Evolutionary conservation across 169 alveolate species (phyloP).

Genomic region (Ichthyophthirius multifiliis): DNA sequence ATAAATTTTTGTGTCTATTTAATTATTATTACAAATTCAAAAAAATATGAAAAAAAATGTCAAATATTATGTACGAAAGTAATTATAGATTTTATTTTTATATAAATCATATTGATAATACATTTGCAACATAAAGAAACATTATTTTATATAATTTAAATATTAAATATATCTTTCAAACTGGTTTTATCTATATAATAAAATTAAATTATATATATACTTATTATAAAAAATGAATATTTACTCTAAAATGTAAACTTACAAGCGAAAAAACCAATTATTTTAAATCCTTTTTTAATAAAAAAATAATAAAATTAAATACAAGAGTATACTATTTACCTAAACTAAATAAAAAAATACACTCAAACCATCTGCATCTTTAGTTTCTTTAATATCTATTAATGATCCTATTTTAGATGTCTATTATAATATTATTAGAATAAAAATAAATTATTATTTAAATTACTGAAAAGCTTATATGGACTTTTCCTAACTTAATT

Average conservation of each 20-base stretch:
- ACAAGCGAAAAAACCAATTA: constrained; percentile 93
- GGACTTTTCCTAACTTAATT: constrained; percentile 84
- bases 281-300: constrained; percentile 85
- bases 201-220: background rate
- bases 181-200: constrained; percentile 13
- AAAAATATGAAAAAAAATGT: no score
- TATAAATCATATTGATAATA: no score
- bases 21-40: no score
- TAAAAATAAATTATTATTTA: background rate
- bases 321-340: background rate
- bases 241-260: constrained; percentile 91
- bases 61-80: no score
- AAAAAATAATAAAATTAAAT: background rate
- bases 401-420: constrained; percentile 95
- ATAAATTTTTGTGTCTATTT: no score
- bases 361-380: constrained; percentile 94
- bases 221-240: background rate
- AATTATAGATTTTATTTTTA: no score
- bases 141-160: no score
- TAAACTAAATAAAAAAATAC: constrained; percentile 92
- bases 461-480: constrained; percentile 78
- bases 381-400: constrained; percentile 88
- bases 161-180: constrained; percentile 15
- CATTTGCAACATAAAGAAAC: no score
- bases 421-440: constrained; percentile 9